These are phyloP conservation scores for Leptomonas seymouri DNA, from an alignment of 208 protist species.

Conservation along the genomic window DNA sequence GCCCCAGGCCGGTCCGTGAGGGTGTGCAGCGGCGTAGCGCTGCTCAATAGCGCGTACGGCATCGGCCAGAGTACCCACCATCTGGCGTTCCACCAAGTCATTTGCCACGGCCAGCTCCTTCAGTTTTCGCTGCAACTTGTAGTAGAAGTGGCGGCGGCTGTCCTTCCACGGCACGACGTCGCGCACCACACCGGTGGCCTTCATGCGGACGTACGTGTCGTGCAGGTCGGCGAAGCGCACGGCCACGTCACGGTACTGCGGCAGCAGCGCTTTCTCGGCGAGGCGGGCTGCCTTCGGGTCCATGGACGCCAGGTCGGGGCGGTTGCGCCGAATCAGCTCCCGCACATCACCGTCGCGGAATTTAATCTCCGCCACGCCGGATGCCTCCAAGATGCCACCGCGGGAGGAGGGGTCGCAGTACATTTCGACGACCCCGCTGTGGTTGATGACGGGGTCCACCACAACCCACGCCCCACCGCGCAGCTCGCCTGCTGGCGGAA, in stretches of 20 bases:
- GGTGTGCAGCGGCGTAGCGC: constrained; percentile 40
- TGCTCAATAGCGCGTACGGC: constrained; percentile 50
- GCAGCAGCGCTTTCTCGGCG: constrained; percentile 63
- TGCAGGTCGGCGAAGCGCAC: constrained; percentile 97
- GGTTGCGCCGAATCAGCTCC: constrained; percentile 90
- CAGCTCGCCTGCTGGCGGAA: constrained; percentile 97
- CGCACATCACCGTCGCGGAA: constrained; percentile 93
- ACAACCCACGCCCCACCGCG: constrained; percentile 99
- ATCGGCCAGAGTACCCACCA: constrained; percentile 34
- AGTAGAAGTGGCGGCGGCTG: constrained; percentile 92
- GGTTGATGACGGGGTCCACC: constrained; percentile 97
- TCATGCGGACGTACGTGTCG: constrained; percentile 97
- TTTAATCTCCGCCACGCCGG: constrained; percentile 97
- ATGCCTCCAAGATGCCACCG: constrained; percentile 97
- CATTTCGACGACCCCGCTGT: constrained; percentile 97
- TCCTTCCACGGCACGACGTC: constrained; percentile 93
- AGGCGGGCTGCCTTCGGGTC: constrained; percentile 43
- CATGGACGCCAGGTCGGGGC: constrained; percentile 60
- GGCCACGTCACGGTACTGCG: constrained; percentile 95
- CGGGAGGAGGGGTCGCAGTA: constrained; percentile 93
- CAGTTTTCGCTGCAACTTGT: constrained; percentile 92
- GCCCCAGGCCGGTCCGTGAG: constrained; percentile 43
- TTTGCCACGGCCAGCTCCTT: constrained; percentile 73
- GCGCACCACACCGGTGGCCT: constrained; percentile 91
- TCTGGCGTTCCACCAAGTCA: constrained; percentile 44